Percentiles rank a stretch among this genome's conserved stretches.
phyloP scores from a whole-genome alignment of 352 stramenopile genomes.

The Globisporangium nodosum region DNA sequence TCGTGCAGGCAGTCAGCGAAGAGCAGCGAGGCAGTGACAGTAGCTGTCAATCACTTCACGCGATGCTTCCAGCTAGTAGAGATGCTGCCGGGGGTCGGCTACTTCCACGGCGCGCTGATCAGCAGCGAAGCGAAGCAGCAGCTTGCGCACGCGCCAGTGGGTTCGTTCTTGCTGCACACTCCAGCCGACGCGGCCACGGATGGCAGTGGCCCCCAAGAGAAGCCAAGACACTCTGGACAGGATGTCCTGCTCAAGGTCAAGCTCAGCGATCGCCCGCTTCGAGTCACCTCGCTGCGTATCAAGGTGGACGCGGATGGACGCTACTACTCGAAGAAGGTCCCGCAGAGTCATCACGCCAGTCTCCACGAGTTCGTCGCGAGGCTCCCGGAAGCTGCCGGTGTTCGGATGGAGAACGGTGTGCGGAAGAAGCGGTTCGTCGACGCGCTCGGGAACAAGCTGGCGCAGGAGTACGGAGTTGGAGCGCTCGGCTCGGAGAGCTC shows the following conservation, averaged over 20 bases:
- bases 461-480: slow-evolving; percentile 4
- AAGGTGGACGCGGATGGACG: slow-evolving; percentile 19
- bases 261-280: slow-evolving; percentile 28
- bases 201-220: neutral
- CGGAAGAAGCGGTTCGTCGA: slow-evolving; percentile 16
- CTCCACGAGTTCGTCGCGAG: slow-evolving; percentile 36
- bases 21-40: neutral
- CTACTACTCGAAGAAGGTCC: slow-evolving; percentile 37
- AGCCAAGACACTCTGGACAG: neutral
- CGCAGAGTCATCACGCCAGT: slow-evolving; percentile 25
- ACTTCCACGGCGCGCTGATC: slow-evolving; percentile 36
- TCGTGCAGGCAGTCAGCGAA: slow-evolving; percentile 3
- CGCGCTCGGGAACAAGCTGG: slow-evolving; percentile 18
- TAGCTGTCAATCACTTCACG: slow-evolving; percentile 16
- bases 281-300: slow-evolving; percentile 33
- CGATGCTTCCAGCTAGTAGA: slow-evolving; percentile 46
- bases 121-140: slow-evolving; percentile 22
- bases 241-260: slow-evolving; percentile 36
- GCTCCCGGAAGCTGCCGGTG: slow-evolving; percentile 31
- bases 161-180: slow-evolving; percentile 44
- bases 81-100: slow-evolving; percentile 44
- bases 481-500: neutral
- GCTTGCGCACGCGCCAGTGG: slow-evolving; percentile 22
- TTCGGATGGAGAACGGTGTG: slow-evolving; percentile 31
- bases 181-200: neutral